Evolutionary conservation across 2,329 filamentous ascomycete genomes (phyloP), one percentile per base, ranked within the genome.

Genomic region (Calonectria crousiana): DNA sequence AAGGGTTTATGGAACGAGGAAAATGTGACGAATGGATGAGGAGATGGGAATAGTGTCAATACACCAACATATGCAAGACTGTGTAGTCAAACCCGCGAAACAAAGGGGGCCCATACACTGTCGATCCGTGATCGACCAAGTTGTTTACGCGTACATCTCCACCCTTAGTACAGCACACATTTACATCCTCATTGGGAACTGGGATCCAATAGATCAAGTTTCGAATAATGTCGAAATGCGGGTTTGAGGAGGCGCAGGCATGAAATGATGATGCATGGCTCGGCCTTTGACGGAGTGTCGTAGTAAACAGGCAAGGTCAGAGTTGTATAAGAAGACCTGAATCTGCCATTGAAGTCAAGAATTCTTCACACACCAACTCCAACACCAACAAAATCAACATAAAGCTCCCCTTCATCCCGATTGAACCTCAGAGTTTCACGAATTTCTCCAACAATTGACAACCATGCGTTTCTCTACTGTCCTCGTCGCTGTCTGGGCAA

Each of bases 381-480:
- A 34, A 38, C 20, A 60, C 16, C n/a, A 60, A 18, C 53, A 18
- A 47, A 18, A 47, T 47, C 41, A 20, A n/a, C 41, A 23, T 11
- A 18, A 44, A 20, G 1, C 10, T 38, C 11, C 26, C n/a, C 20
- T 58, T 10, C 53, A 32, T 34, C 11, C 16, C 10, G 11, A 58
- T 38, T 58, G 3, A n/a, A 58, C 4, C 20, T n/a, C 30, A 36
- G 6, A 58, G 11, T 14, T 58, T 36, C 20, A 23, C 4, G 2
- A 34, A n/a, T 23, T 36, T 28, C 13, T 9, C 2, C 30, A 36
- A 32, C 30, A n/a, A 23, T 60, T n/a, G 0, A 18, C 28, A 34
- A 60, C 20, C 32, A 60, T 60, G 53, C 53, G 53, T 60, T 60
- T 60, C 53, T 60, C 53, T 38, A 60, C 53, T 23, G 53, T 60